Percentiles rank a stretch among this genome's conserved stretches.
These are phyloP conservation scores for Cornus suecica DNA, from an alignment of 148 eudicot genomes.

Conservation along the genomic window DNA sequence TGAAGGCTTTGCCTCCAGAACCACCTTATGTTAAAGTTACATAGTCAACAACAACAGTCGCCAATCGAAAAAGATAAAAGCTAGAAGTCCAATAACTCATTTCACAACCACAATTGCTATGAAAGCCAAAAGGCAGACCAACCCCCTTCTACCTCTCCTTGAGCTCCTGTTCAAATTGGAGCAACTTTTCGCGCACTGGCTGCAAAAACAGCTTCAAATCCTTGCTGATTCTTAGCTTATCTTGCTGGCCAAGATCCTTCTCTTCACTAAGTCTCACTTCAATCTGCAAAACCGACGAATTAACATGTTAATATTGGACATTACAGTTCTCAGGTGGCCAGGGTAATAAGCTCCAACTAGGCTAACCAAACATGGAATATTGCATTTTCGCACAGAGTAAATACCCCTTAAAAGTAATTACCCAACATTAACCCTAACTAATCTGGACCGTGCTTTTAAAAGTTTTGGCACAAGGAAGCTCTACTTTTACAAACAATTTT, in stretches of 20 bases:
- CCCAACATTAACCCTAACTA: too few relatives aligned
- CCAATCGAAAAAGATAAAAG: neutral
- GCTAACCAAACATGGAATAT: too few relatives aligned
- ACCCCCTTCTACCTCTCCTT: slow-evolving; percentile 52
- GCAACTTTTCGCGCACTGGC: slow-evolving; percentile 69
- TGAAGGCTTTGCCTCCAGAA: neutral
- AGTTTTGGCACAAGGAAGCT: too few relatives aligned
- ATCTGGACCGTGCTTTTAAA: too few relatives aligned
- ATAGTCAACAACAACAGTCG: neutral
- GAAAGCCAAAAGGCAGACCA: neutral
- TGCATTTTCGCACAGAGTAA: too few relatives aligned
- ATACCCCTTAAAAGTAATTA: too few relatives aligned
- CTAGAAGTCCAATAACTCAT: too few relatives aligned
- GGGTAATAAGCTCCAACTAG: too few relatives aligned
- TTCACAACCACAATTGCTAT: neutral
- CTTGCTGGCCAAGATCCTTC: slow-evolving; percentile 60
- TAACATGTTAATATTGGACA: neutral
- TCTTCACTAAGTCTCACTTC: slow-evolving; percentile 61
- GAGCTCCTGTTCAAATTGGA: slow-evolving; percentile 78
- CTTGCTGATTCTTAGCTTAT: slow-evolving; percentile 50
- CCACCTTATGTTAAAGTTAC: neutral
- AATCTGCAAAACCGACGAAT: slow-evolving; percentile 34
- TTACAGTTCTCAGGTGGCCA: too few relatives aligned
- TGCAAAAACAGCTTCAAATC: slow-evolving; percentile 69
- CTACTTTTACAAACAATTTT: too few relatives aligned